phyloP scores from a whole-genome alignment of 2,329 filamentous ascomycete species.

The Corinectria fuckeliana region DNA sequence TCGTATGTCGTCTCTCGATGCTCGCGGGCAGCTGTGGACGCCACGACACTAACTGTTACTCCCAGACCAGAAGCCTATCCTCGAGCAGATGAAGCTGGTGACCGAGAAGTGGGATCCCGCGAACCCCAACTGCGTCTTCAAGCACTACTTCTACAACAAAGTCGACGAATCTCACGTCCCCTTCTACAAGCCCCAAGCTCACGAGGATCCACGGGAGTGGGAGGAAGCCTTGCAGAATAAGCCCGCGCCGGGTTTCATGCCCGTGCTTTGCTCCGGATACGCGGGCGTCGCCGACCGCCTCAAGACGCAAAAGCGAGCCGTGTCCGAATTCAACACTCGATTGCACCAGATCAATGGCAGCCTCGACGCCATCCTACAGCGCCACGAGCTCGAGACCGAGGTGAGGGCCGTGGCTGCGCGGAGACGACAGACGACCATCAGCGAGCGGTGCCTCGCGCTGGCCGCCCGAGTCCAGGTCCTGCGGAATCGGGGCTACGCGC shows the following conservation, averaged over 20 bases:
- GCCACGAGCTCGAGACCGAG: conserved; percentile 78
- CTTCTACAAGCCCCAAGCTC: conserved; percentile 73
- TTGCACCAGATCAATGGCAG: conserved; percentile 82
- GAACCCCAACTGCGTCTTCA: conserved; percentile 74
- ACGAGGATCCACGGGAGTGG: conserved; percentile 80
- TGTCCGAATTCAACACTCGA: conserved; percentile 72
- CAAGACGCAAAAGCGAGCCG: conserved; percentile 72
- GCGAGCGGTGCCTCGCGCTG: conserved; percentile 74
- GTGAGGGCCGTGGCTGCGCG: conserved; percentile 76
- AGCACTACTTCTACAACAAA: conserved; percentile 88
- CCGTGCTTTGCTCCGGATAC: conserved; percentile 78
- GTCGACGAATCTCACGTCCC: conserved; percentile 77
- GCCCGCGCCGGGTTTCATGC: conserved; percentile 77
- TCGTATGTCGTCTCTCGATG: conserved; percentile 45
- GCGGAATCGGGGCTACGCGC: conserved; percentile 79
- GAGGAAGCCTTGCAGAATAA: conserved; percentile 84
- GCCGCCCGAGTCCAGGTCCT: conserved; percentile 82
- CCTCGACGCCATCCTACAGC: conserved; percentile 73
- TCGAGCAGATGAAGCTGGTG: conserved; percentile 75
- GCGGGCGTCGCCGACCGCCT: conserved; percentile 74
- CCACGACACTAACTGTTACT: conserved; percentile 12
- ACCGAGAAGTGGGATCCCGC: conserved; percentile 76
- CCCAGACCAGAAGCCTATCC: conserved; percentile 70
- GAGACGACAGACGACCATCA: conserved; percentile 74
- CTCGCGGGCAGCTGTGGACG: background rate